A percentile compares a stretch with the other conserved stretches of the same genome.
phyloP scores from a whole-genome alignment of 805 yeast species.

The Hanseniaspora pseudoguilliermondii region DNA sequence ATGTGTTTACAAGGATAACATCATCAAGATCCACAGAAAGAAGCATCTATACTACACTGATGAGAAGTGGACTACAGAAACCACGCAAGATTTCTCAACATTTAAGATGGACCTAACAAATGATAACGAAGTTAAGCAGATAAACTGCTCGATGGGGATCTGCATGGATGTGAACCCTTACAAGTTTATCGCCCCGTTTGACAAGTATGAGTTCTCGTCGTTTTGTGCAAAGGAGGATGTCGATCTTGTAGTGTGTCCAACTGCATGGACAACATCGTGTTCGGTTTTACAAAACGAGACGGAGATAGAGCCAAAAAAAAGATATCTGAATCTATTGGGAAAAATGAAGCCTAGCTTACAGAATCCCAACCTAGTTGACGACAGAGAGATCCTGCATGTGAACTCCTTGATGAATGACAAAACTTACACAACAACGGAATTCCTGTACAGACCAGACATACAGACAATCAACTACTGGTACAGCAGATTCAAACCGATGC shows the following conservation, averaged over 20 bases:
- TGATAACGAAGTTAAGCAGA: neutral
- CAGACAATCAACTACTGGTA: slow-evolving; percentile 7
- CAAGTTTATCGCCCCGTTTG: slow-evolving; percentile 68
- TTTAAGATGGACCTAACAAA: neutral
- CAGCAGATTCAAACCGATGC: slow-evolving; percentile 6
- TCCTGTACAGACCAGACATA: neutral
- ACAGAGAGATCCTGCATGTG: slow-evolving; percentile 1
- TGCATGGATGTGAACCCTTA: slow-evolving; percentile 93
- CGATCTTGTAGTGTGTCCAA: slow-evolving; percentile 58
- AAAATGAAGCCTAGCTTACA: neutral
- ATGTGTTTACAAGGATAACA: slow-evolving; percentile 1
- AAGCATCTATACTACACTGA: slow-evolving; percentile 7
- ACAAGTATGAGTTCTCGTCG: slow-evolving; percentile 55
- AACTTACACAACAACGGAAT: neutral
- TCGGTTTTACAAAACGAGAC: slow-evolving; percentile 27
- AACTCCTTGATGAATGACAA: neutral
- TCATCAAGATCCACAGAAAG: slow-evolving; percentile 2
- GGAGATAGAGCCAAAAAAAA: neutral
- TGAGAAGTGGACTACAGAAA: slow-evolving; percentile 5
- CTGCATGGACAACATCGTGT: slow-evolving; percentile 65
- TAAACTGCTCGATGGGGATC: slow-evolving; percentile 52
- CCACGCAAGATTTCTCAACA: neutral
- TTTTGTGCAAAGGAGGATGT: slow-evolving; percentile 37
- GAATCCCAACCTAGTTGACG: neutral
- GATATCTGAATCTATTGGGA: neutral